Base-by-base conservation (phyloP, 2,329 filamentous ascomycete species). In the Botrytis byssoidea region DNA sequence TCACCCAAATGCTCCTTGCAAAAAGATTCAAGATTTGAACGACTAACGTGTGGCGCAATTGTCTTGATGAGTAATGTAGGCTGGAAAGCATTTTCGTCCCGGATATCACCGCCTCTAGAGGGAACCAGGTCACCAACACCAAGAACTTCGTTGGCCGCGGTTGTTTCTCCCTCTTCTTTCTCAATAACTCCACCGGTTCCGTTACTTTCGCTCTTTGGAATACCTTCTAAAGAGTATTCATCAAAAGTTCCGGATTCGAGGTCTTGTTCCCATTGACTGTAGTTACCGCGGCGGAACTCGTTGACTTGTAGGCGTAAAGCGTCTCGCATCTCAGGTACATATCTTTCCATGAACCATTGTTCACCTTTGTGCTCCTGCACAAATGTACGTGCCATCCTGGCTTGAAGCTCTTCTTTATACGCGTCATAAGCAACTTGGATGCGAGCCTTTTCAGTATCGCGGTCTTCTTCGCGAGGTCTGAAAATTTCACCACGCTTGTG, bases 21-120 rank as follows among this genome's bases (percentile, higher is more conserved):
- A 80, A 98, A 98, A 3, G 91, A 91, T 82, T 99, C 96, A 32
- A 99, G 89, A 79, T 98, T 98, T 68, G 93, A 90, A 57, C 96
- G 92, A 79, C 94, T 97, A 76, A 99, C 96, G 74, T 97, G 97
- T 12, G 96, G 96, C 7, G 96, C 95, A 80, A 99, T 94, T 0
- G 96, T 99, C 85, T 99, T 99, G 86, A 99, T 98, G 65, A 99
- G 89, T 29, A 99, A 87, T 0, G 97, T 97, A 22, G 96, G 96
- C 82, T 97, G 94, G 77, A 92, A 91, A 46, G 96, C 88, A 67
- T 92, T 93, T 77, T 97, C 95, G 80, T 99, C 96, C 55, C 94
- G 91, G 70, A 98, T 88, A 77, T 98, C 95, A 67, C 93, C 93
- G 42, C 93, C 93, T 77, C 90, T 90, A 59, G 91, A 91, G 48